Base-by-base conservation (phyloP, 177 flowering plant genomes). In the Vitis hybrid region DNA sequence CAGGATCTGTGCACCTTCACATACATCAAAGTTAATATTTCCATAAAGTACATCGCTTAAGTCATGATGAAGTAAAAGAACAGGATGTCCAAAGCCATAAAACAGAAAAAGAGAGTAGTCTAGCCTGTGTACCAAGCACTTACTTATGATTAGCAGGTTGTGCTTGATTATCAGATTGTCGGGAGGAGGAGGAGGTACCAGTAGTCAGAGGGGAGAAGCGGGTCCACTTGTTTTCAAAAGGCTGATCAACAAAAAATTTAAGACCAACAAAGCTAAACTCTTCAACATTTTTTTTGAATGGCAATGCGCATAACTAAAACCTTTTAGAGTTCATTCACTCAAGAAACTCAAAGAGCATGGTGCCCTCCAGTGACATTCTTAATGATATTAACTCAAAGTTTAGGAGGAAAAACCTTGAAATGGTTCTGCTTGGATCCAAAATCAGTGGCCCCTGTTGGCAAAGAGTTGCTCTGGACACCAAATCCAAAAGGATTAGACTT, bases 401-500 rank as follows among this genome's bases (percentile, higher is more conserved):
- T 26, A 53, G n/a, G 52, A 39, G 13, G 29, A 51, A 66, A 59
- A 76, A 89, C 93, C 94, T 89, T 90, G 74, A 74, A 73, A 57
- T 81, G 88, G 64, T 78, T 81, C 50, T 78, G 77, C 75, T 69
- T 85, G 65, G 84, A 68, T 59, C 80, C 88, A 77, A 76, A 75
- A 61, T 73, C 77, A 72, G 74, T 58, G 45, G 70, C 65, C 58
- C 77, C 82, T 69, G 68, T 82, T 39, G 82, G 18, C 52, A 78
- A 85, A 50, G 85, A 61, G 53, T 62, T 82, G 76, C 62, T 80
- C 65, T 84, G 87, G 45, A 84, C 81, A 58, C 98, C 97, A 78
- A 90, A 90, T 50, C 95, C 97, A 76, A 88, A 90, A 73, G 92
- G 95, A 71, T 88, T 92, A 18, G 88, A 77, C 68, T 69, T 74